Percentiles rank a stretch among this genome's conserved stretches.
phyloP scores from a whole-genome alignment of 169 alveolate species.

The Plasmodium vinckei region DNA sequence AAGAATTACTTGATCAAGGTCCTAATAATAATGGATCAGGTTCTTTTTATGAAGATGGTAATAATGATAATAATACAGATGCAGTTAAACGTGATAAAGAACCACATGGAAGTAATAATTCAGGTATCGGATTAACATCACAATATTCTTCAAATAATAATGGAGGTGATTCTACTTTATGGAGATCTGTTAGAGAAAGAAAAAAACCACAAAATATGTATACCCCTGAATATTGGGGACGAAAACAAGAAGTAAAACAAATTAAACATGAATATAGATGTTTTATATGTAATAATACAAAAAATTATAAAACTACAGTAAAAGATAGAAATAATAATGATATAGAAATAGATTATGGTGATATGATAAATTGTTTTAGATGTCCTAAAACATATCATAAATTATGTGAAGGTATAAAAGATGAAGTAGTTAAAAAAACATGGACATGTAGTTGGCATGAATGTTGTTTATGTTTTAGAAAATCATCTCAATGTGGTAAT shows the following conservation, averaged over 20 bases:
- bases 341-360: constrained; percentile 87
- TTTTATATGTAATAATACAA: constrained; percentile 90
- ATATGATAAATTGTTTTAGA: constrained; percentile 87
- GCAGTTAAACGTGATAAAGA: constrained; percentile 3
- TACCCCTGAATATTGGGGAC: constrained; percentile 85
- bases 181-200: constrained; percentile 88
- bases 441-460: constrained; percentile 95
- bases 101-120: neutral
- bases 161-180: constrained; percentile 64
- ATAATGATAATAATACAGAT: neutral
- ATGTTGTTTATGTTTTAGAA: constrained; percentile 92
- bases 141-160: neutral
- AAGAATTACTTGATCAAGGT: constrained; percentile 20
- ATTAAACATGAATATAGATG: constrained; percentile 90
- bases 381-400: constrained; percentile 94
- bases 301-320: constrained; percentile 79
- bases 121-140: neutral
- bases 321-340: constrained; percentile 84
- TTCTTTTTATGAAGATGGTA: constrained; percentile 25
- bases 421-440: constrained; percentile 82
- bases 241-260: constrained; percentile 86
- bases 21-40: constrained; percentile 11
- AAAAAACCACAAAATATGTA: constrained; percentile 82
- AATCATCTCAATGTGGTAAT: constrained; percentile 92
- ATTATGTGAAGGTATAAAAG: constrained; percentile 86